These are phyloP conservation scores for Pichia cephalocereana DNA, from an alignment of 805 yeast genomes.

Conservation along the genomic window DNA sequence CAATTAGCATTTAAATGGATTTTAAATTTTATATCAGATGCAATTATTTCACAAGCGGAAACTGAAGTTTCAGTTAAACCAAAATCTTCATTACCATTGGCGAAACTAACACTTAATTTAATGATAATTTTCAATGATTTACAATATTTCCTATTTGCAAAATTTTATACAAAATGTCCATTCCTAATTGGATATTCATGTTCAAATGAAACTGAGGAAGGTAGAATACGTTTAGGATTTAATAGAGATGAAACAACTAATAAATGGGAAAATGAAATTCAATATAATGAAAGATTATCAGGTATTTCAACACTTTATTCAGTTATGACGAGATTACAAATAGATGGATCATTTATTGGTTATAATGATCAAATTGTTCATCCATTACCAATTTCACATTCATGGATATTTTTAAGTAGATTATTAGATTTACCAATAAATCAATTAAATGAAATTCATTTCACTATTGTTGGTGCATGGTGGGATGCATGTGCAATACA, in stretches of 20 bases:
- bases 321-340: slow-evolving; percentile 50
- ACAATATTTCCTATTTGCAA: slow-evolving; percentile 53
- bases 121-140: slow-evolving; percentile 41
- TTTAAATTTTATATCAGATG: slow-evolving; percentile 75
- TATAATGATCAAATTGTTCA: slow-evolving; percentile 25
- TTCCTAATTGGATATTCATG: slow-evolving; percentile 76
- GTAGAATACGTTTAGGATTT: slow-evolving; percentile 85
- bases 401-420: slow-evolving; percentile 73
- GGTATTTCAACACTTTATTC: slow-evolving; percentile 81
- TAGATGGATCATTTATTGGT: slow-evolving; percentile 20
- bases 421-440: slow-evolving; percentile 46
- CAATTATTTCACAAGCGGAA: slow-evolving; percentile 84
- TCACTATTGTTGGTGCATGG: slow-evolving; percentile 68
- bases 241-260: slow-evolving; percentile 35
- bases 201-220: slow-evolving; percentile 69
- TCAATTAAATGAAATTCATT: slow-evolving; percentile 59
- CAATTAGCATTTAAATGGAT: slow-evolving; percentile 61
- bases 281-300: slow-evolving; percentile 76
- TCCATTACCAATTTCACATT: slow-evolving; percentile 46
- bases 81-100: slow-evolving; percentile 71
- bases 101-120: slow-evolving; percentile 48
- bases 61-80: slow-evolving; percentile 80
- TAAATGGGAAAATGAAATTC: slow-evolving; percentile 50
- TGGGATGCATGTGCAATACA: slow-evolving; percentile 76
- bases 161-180: slow-evolving; percentile 90